A percentile compares a stretch with the other conserved stretches of the same genome.
Conservation (phyloP, 495 filamentous ascomycete species). For the Rhypophila decipiens region DNA sequence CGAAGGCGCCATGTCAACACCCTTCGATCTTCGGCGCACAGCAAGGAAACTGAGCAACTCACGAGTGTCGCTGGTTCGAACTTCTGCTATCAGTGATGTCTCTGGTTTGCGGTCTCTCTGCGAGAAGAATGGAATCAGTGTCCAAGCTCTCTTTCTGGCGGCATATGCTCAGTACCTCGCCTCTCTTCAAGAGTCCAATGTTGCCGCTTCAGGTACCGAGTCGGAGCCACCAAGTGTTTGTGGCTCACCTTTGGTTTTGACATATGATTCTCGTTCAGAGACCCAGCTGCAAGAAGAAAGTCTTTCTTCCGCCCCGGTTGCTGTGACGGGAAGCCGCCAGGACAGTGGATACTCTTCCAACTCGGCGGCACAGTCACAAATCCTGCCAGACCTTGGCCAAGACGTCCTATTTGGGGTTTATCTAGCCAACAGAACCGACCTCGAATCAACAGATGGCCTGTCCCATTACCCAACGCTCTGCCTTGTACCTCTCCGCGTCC, state of each 20-base stretch:
- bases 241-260: too few relatives aligned
- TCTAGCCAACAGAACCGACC: constrained; percentile 33
- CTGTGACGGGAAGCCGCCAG: too few relatives aligned
- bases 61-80: constrained; percentile 10
- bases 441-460: constrained; percentile 9
- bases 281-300: too few relatives aligned
- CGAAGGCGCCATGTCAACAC: constrained; percentile 4
- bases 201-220: too few relatives aligned
- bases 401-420: constrained; percentile 39
- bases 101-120: constrained; percentile 9
- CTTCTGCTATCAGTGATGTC: constrained; percentile 12
- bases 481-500: constrained; percentile 35
- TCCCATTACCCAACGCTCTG: constrained; percentile 31
- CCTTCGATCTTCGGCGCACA: background rate
- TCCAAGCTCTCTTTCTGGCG: constrained; percentile 40
- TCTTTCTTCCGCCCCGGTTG: too few relatives aligned
- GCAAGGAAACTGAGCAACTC: background rate
- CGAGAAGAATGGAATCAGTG: constrained; percentile 23
- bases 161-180: constrained; percentile 28
- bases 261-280: too few relatives aligned
- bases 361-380: background rate
- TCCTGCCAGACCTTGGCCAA: background rate
- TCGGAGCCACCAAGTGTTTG: too few relatives aligned
- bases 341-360: too few relatives aligned
- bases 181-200: too few relatives aligned